phyloP scores from a whole-genome alignment of 225 moss, liverwort and hornwort genomes.

The Neckera pumila region DNA sequence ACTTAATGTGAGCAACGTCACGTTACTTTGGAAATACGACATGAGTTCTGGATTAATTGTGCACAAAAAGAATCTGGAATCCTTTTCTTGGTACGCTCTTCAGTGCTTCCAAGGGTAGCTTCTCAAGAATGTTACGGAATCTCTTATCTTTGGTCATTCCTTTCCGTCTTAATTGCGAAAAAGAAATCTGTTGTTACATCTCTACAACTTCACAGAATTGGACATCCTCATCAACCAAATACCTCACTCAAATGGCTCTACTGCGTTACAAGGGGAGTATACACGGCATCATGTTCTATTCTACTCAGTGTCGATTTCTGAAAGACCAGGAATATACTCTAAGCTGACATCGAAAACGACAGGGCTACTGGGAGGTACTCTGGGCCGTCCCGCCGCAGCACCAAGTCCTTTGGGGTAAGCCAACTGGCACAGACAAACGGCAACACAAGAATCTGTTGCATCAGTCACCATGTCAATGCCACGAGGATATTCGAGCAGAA shows the following conservation, averaged over 20 bases:
- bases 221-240: neutral
- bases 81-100: neutral
- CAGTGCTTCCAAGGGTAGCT: neutral
- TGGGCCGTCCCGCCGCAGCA: conserved; percentile 38
- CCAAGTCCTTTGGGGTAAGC: conserved; percentile 51
- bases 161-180: neutral
- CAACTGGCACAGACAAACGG: conserved; percentile 19
- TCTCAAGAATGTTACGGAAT: neutral
- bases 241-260: neutral
- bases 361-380: conserved; percentile 43
- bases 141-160: neutral
- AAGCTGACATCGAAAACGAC: conserved; percentile 45
- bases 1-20: neutral
- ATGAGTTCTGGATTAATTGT: neutral
- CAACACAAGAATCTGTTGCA: neutral
- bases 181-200: conserved; percentile 10
- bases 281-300: neutral
- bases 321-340: conserved; percentile 40
- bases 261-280: neutral
- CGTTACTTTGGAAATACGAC: neutral
- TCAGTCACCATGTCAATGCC: neutral
- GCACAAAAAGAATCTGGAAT: neutral
- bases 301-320: conserved; percentile 22
- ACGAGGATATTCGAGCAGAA: neutral
- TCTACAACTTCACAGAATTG: neutral